Conservation (phyloP, 345 rosid species). For the Gossypium rotundifolium region DNA sequence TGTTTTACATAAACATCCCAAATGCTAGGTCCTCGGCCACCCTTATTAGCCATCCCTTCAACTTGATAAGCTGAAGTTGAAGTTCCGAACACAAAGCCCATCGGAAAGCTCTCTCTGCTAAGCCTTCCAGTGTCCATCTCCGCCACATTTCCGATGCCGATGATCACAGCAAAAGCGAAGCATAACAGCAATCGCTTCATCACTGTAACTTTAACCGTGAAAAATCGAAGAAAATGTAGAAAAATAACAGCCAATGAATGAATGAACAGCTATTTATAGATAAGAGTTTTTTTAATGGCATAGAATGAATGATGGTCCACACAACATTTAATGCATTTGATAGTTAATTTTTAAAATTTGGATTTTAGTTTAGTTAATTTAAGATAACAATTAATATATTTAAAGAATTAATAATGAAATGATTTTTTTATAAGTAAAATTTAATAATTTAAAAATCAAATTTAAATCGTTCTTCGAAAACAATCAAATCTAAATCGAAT, state of each 20-base stretch:
- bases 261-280: background rate
- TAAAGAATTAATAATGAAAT: no score
- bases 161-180: background rate
- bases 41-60: conserved; percentile 49
- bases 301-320: no score
- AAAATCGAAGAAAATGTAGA: background rate
- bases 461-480: no score
- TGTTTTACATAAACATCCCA: conserved; percentile 48
- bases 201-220: background rate
- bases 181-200: background rate
- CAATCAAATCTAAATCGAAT: no score
- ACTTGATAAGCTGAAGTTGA: conserved; percentile 13
- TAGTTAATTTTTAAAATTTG: no score
- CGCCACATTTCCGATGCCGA: conserved; percentile 8
- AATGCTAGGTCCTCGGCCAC: conserved; percentile 59
- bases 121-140: background rate
- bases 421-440: no score
- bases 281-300: background rate
- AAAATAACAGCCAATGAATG: background rate
- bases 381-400: no score
- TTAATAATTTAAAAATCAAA: no score
- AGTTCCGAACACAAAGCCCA: conserved; percentile 9
- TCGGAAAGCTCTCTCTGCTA: conserved; percentile 12
- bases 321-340: no score
- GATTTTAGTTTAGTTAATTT: no score